A percentile compares a stretch with the other conserved stretches of the same genome.
Conservation (phyloP, 441 rosid genomes). For the Pelargonium citronellum region DNA sequence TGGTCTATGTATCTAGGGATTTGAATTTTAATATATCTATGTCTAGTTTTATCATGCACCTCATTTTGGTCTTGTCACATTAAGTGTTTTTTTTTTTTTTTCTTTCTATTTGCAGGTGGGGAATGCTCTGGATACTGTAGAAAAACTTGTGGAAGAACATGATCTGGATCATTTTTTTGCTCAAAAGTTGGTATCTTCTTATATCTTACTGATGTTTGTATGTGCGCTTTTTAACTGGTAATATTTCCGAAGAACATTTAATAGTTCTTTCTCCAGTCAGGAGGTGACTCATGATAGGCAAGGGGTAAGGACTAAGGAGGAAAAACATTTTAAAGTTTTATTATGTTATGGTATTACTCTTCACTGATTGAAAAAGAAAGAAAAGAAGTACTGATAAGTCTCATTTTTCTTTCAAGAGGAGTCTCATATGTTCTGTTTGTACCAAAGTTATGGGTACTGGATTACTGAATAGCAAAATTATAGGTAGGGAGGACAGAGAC, state of each 20-base stretch:
- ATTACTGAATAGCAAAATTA: background rate
- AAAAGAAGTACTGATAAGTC: background rate
- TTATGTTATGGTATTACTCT: background rate
- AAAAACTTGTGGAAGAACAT: slow-evolving; percentile 71
- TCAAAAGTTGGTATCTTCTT: slow-evolving; percentile 46
- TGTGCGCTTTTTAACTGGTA: background rate
- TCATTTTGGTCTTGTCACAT: slow-evolving; percentile 6
- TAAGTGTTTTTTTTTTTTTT: background rate
- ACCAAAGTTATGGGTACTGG: background rate
- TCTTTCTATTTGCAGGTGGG: slow-evolving; percentile 43
- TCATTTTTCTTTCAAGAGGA: background rate
- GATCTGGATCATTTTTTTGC: slow-evolving; percentile 53
- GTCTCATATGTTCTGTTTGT: background rate
- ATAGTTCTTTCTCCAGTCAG: background rate
- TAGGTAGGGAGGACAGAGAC: background rate
- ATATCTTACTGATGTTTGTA: slow-evolving; percentile 4
- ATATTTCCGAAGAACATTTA: background rate
- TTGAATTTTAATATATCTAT: background rate
- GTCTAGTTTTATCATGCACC: slow-evolving; percentile 11
- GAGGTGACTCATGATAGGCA: background rate
- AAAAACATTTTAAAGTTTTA: background rate
- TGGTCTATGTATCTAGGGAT: background rate
- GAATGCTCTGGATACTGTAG: slow-evolving; percentile 52
- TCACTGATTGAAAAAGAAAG: background rate
- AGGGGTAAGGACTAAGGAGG: background rate